These are phyloP conservation scores for Cerrena zonata DNA, from an alignment of 1,284 basidiomycete species.

Conservation along the genomic window DNA sequence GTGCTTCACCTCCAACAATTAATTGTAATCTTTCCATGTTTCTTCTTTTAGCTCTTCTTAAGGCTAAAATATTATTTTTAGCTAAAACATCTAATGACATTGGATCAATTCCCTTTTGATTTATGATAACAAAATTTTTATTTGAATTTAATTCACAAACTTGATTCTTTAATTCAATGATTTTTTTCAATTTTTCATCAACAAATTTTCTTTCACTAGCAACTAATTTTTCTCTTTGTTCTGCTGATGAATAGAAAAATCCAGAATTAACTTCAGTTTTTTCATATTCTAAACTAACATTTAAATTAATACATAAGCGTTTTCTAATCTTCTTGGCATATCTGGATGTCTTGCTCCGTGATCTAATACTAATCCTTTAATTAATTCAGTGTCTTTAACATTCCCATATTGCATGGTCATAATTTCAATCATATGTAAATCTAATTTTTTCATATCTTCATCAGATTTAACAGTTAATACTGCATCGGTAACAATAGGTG, in stretches of 20 bases:
- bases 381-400: slow-evolving; percentile 94
- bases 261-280: slow-evolving; percentile 99
- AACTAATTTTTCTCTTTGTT: slow-evolving; percentile 97
- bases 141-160: slow-evolving; percentile 88
- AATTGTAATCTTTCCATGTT: slow-evolving; percentile 97
- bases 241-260: slow-evolving; percentile 98
- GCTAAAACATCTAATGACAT: slow-evolving; percentile 93
- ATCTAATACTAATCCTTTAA: slow-evolving; percentile 91
- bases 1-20: slow-evolving; percentile 89
- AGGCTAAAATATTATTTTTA: slow-evolving; percentile 93
- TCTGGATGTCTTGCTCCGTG: slow-evolving; percentile 97
- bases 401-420: slow-evolving; percentile 99
- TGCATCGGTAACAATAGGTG: slow-evolving; percentile 92
- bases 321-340: slow-evolving; percentile 98
- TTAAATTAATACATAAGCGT: slow-evolving; percentile 92
- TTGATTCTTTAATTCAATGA: slow-evolving; percentile 92
- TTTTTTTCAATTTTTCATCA: slow-evolving; percentile 93
- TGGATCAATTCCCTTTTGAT: slow-evolving; percentile 99
- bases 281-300: slow-evolving; percentile 98
- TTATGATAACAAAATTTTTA: slow-evolving; percentile 93
- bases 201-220: slow-evolving; percentile 94
- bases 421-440: slow-evolving; percentile 98
- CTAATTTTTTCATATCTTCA: slow-evolving; percentile 82
- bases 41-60: slow-evolving; percentile 92
- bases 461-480: slow-evolving; percentile 84